Base-by-base conservation (phyloP, 179 eudicot species). In the Beta corolliflora region DNA sequence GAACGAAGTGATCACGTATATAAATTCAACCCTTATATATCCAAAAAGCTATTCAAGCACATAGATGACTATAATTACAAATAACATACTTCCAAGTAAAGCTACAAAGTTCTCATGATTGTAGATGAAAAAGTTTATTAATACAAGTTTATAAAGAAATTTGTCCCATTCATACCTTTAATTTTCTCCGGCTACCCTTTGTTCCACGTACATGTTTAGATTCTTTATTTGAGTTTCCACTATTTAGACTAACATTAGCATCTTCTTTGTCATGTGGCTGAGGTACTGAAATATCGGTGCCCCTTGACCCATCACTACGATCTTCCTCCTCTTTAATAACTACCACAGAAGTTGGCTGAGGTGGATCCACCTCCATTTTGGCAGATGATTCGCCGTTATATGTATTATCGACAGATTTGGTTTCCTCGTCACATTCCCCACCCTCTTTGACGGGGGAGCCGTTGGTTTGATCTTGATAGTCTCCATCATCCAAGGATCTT, bases 321-420 rank as follows among this genome's bases (percentile, higher is more conserved):
- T 85, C 84, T 59, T 76, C 88, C 82, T 88, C 92, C 66, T 82
- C 91, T 75, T 88, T 88, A 73, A 79, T 64, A 75, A 8, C 78
- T 77, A 54, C 79, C 68, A 81, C 87, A 14, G 58, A 76, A 25
- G 79, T 77, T 79, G 73, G 55, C 75, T 83, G 86, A 45, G 79
- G 81, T 48, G 80, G 90, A 79, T 83, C 88, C 52, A 58, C 86
- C 72, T 78, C 83, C 86, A 81, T 82, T 15, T 88, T 82, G 76
- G 85, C 75, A 71, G 59, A 79, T 46, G 86, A 86, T 76, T 83
- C 70, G 9, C 56, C 77, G 76, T 75, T 29, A 56, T 79, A 53
- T 64, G 92, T 90, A 78, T 85, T 92, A 69, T 93, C 92, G 91
- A 86, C 94, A 83, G 86, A 93, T 93, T 93, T 93, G 80, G 89